Evolutionary conservation across 371 early-diverging fungal genomes (phyloP).

Genomic region (Capniomyces stellatus): DNA sequence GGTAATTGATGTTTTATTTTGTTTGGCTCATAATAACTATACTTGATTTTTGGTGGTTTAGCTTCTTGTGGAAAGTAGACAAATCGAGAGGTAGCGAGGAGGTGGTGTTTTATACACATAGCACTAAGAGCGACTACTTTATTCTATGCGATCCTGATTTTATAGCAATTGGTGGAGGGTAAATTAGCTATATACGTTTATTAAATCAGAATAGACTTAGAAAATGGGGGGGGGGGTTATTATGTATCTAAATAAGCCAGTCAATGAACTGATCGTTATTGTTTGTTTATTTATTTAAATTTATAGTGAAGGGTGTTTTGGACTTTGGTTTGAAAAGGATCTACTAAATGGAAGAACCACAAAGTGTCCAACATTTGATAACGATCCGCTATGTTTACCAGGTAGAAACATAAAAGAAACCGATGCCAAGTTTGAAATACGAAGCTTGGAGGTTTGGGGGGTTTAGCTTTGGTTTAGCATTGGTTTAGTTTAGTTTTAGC

Average conservation of each 20-base stretch:
- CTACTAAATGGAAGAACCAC: conserved; percentile 66
- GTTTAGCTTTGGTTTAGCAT: conserved; percentile 9
- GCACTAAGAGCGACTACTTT: conserved; percentile 79
- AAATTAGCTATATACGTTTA: conserved; percentile 4
- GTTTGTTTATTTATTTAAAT: conserved; percentile 17
- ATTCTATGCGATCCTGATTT: conserved; percentile 61
- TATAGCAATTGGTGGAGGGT: conserved; percentile 86
- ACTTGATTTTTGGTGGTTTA: conserved; percentile 11
- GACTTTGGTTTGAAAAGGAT: conserved; percentile 76
- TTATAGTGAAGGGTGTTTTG: conserved; percentile 31
- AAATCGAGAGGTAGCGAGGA: conserved; percentile 12
- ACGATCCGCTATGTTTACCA: conserved; percentile 38
- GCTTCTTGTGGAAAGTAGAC: conserved; percentile 61
- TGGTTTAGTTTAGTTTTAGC: too few relatives aligned
- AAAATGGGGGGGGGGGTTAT: too few relatives aligned
- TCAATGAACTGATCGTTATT: too few relatives aligned
- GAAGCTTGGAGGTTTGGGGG: conserved; percentile 22
- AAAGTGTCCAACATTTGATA: conserved; percentile 72
- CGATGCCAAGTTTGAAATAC: conserved; percentile 21
- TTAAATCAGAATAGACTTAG: too few relatives aligned
- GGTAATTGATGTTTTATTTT: too few relatives aligned
- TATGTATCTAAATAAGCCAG: too few relatives aligned
- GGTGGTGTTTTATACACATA: conserved; percentile 54
- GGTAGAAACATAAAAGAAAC: conserved; percentile 10
- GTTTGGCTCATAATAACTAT: too few relatives aligned